Base-by-base conservation (phyloP, 2,329 filamentous ascomycete genomes). In the Paecilomyces sp. region DNA sequence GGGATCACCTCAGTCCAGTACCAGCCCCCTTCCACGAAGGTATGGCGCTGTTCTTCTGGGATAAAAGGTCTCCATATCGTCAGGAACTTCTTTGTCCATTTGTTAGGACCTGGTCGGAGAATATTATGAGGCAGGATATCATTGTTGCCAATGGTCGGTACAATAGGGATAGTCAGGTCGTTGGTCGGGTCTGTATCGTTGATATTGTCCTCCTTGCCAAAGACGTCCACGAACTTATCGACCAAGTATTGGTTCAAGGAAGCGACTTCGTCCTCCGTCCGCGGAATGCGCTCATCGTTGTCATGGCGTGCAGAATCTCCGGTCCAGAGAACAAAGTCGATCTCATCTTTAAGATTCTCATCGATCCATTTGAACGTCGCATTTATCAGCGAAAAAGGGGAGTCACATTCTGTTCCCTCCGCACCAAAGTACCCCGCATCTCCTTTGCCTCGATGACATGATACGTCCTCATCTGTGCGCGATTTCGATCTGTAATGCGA, bases 111-210 rank as follows among this genome's bases (percentile, higher is more conserved):
- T 0, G 85, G 82, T 51, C 86, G 80, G 72, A 99, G 87, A 70
- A 97, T 95, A 69, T 99, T 99, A 77, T 99, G 94, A 1, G 94
- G 94, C 61, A 97, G 85, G 60, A 99, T 92, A 70, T 99, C 94
- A 75, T 99, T 99, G 78, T 99, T 99, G 62, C 94, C 94, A 66
- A 97, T 88, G 0, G 88, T 97, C 0, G 94, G 92, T 22, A 99
- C 82, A 31, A 97, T 85, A 3, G 94, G 93, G 3, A 97, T 83
- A 12, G 82, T 75, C 60, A 92, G 83, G 60, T 85, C 84, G 58
- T 84, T 79, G 34, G 79, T 78, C n/a, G 80, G 80, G 62, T 77
- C 70, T 41, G 74, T 72, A 57, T 80, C 72, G 60, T 79, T 73
- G 22, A 77, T 71, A 64, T 84, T 79, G 51, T 83, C 79, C 41